Evolutionary conservation across 371 early-diverging fungal genomes (phyloP), one percentile per base, ranked within the genome.

Genomic region (Mucor sp.): DNA sequence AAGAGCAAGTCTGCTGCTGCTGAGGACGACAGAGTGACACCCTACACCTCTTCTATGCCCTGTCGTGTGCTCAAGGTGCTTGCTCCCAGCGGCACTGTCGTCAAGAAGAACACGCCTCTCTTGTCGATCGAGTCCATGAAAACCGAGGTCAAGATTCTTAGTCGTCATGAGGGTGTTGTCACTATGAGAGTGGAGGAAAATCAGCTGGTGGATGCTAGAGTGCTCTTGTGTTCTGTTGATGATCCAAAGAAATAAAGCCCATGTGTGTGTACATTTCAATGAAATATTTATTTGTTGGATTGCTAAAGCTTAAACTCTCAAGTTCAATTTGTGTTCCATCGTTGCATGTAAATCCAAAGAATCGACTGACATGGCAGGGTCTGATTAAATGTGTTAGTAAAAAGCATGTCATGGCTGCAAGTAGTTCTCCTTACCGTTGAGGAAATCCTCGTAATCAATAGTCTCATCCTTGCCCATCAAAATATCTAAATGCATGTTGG

Each of bases 391-490:
- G 9, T 4, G 19, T 47, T 47, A 21, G 21, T 47, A 19, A 9
- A n/a, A 47, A 35, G 12, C 11, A 47, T 19, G n/a, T 9, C 47
- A 9, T 47, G 3, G 17, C 11, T 14, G 11, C 4, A 55, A 55
- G 21, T 28, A 25, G 2, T 0, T 25, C 15, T 68, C 84, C 84
- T 76, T 75, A 88, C 92, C 89, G 59, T 91, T 91, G 69, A 95
- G 86, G 74, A 96, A 89, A 69, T 98, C 98, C 75, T 94, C 93
- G 61, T 94, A 90, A 57, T 94, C 97, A 68, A 97, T 89, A 11
- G 91, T 87, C 63, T 91, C 90, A 74, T 97, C 97, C 70, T 84
- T 87, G 60, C 97, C 97, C 67, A 81, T 79, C 65, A 98, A 82
- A 64, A 97, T 94, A 80, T 96, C 95, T 64, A 93, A 66, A 57